phyloP scores from a whole-genome alignment of 805 yeast genomes.

The Candida tibetensis region DNA sequence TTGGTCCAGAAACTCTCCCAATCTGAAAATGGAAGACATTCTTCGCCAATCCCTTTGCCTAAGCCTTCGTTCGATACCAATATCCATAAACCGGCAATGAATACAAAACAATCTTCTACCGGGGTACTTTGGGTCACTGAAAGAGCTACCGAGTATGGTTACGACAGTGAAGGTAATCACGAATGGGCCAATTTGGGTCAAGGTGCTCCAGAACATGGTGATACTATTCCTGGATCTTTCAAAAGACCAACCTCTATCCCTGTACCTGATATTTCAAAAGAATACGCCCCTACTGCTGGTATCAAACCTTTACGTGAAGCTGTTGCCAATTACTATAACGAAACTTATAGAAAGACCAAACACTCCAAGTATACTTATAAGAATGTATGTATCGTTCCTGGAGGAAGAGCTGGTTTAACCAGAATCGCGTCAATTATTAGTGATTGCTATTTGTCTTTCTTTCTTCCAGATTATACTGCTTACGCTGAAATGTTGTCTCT shows the following conservation, averaged over 20 bases:
- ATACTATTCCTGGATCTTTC: constrained; percentile 55
- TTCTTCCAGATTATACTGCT: constrained; percentile 63
- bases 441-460: constrained; percentile 58
- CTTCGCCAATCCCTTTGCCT: constrained; percentile 51
- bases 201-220: constrained; percentile 66
- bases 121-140: constrained; percentile 67
- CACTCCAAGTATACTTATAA: constrained; percentile 56
- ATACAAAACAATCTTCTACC: constrained; percentile 56
- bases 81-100: constrained; percentile 55
- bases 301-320: constrained; percentile 53
- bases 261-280: constrained; percentile 48
- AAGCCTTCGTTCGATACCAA: constrained; percentile 43
- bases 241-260: constrained; percentile 49
- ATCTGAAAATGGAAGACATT: constrained; percentile 36
- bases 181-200: constrained; percentile 63
- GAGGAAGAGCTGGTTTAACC: constrained; percentile 61
- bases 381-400: constrained; percentile 62
- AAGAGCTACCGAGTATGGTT: constrained; percentile 57
- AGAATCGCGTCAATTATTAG: constrained; percentile 59
- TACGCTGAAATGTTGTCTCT: constrained; percentile 63
- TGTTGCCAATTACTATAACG: constrained; percentile 56
- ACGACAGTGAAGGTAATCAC: constrained; percentile 32
- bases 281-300: constrained; percentile 62
- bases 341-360: constrained; percentile 47
- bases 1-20: constrained; percentile 29